A percentile compares a stretch with the other conserved stretches of the same genome.
These are phyloP conservation scores for Neonectria neomacrospora DNA, from an alignment of 2,329 filamentous ascomycete genomes.

Conservation along the genomic window DNA sequence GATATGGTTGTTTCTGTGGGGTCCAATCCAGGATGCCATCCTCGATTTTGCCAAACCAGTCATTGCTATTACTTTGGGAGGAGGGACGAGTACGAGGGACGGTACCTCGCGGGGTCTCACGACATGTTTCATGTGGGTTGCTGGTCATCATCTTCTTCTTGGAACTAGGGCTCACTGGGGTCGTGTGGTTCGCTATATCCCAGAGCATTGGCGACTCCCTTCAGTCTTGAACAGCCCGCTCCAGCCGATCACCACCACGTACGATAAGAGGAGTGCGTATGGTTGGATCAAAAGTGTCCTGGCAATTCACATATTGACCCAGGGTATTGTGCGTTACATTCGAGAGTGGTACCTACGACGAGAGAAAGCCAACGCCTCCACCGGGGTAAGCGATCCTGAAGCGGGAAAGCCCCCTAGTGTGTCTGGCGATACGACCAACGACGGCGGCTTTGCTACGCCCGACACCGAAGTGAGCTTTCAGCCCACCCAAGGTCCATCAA, in stretches of 20 bases:
- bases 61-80: conserved; percentile 89
- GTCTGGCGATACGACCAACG: conserved; percentile 43
- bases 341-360: conserved; percentile 74
- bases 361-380: conserved; percentile 64
- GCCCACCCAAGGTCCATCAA: conserved; percentile 58
- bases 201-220: conserved; percentile 58
- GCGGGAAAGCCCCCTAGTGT: conserved; percentile 63
- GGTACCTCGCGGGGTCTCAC: conserved; percentile 78
- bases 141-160: conserved; percentile 63
- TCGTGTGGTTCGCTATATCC: conserved; percentile 58
- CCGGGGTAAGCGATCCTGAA: conserved; percentile 69
- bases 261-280: conserved; percentile 69
- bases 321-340: conserved; percentile 77
- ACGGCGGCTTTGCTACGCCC: conserved; percentile 60
- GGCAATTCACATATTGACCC: conserved; percentile 79
- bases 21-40: conserved; percentile 86
- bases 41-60: conserved; percentile 93
- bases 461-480: conserved; percentile 59
- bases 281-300: conserved; percentile 75
- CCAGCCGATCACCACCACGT: conserved; percentile 53
- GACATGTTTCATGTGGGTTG: conserved; percentile 76
- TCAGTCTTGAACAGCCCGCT: conserved; percentile 60
- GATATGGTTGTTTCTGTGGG: conserved; percentile 89
- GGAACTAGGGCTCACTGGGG: conserved; percentile 62
- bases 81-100: conserved; percentile 76